Conservation (phyloP, 768 basidiomycete species). For the Clathrus columnatus region DNA sequence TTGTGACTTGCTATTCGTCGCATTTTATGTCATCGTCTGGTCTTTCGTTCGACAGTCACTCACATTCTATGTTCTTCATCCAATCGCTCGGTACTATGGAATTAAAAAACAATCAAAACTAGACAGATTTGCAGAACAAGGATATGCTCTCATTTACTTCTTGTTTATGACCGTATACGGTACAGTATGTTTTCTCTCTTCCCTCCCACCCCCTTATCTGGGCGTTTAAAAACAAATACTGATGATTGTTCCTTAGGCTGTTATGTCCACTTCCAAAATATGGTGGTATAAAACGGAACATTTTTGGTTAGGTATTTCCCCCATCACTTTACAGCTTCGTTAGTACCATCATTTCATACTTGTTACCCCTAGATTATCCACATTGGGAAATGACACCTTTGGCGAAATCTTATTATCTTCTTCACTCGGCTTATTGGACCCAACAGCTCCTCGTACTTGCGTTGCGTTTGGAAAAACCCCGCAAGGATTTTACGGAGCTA, state of each 20-base stretch:
- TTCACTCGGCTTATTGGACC: slow-evolving; percentile 90
- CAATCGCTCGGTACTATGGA: slow-evolving; percentile 62
- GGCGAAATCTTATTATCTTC: slow-evolving; percentile 88
- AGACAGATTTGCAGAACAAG: slow-evolving; percentile 85
- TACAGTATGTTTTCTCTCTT: slow-evolving; percentile 43
- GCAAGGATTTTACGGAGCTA: slow-evolving; percentile 84
- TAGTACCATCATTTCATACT: not conserved
- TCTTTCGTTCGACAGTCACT: slow-evolving; percentile 78
- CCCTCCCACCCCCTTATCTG: too few relatives aligned
- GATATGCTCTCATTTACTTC: slow-evolving; percentile 82
- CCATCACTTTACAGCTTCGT: not conserved
- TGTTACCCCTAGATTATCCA: slow-evolving; percentile 56
- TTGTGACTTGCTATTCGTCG: slow-evolving; percentile 69
- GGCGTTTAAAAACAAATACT: too few relatives aligned
- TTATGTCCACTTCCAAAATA: slow-evolving; percentile 26
- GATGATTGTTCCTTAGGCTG: too few relatives aligned
- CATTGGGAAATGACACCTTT: slow-evolving; percentile 79
- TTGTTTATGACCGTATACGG: slow-evolving; percentile 63
- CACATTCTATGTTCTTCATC: slow-evolving; percentile 54
- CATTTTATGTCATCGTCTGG: slow-evolving; percentile 80
- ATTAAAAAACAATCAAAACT: slow-evolving; percentile 60
- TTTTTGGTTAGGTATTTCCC: slow-evolving; percentile 70
- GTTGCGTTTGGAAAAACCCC: slow-evolving; percentile 84
- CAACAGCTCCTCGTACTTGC: slow-evolving; percentile 86
- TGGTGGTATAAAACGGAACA: slow-evolving; percentile 78